phyloP scores from a whole-genome alignment of 2,329 filamentous ascomycete species.

The Fusarium sp. region DNA sequence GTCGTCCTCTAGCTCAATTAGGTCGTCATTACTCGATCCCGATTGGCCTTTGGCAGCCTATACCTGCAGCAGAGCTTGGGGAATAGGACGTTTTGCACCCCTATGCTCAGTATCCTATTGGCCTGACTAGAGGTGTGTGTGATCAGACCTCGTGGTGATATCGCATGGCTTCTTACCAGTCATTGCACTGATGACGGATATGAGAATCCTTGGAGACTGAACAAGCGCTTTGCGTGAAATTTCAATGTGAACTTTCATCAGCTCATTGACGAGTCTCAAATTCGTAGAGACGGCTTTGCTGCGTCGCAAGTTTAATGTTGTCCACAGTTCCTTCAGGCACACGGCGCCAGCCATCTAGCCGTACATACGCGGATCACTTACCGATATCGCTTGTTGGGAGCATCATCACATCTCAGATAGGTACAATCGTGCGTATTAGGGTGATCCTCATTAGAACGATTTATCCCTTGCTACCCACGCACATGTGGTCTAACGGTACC shows the following conservation, averaged over 20 bases:
- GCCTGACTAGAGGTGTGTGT: constrained; percentile 23
- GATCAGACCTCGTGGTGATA: constrained; percentile 24
- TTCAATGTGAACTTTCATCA: background rate
- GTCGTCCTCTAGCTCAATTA: constrained; percentile 8
- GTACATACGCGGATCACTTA: constrained; percentile 27
- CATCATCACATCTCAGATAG: constrained; percentile 37
- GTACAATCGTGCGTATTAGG: constrained; percentile 26
- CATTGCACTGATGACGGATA: background rate
- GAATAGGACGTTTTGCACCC: constrained; percentile 13
- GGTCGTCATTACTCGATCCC: constrained; percentile 14
- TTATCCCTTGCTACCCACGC: constrained; percentile 3
- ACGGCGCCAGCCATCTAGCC: background rate
- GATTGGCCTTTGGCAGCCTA: constrained; percentile 20
- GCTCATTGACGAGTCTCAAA: background rate
- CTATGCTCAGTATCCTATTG: constrained; percentile 22
- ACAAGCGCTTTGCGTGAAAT: background rate
- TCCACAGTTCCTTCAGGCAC: background rate
- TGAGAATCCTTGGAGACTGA: background rate
- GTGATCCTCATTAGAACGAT: constrained; percentile 19
- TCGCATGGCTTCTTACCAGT: constrained; percentile 4
- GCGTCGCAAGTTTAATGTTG: background rate
- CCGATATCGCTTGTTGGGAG: constrained; percentile 7
- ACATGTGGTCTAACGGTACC: constrained; percentile 30
- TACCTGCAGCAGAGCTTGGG: constrained; percentile 14
- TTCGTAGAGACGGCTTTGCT: background rate